These are phyloP conservation scores for Dictyostelium intermedium DNA, from an alignment of 78 protist species.

Conservation along the genomic window DNA sequence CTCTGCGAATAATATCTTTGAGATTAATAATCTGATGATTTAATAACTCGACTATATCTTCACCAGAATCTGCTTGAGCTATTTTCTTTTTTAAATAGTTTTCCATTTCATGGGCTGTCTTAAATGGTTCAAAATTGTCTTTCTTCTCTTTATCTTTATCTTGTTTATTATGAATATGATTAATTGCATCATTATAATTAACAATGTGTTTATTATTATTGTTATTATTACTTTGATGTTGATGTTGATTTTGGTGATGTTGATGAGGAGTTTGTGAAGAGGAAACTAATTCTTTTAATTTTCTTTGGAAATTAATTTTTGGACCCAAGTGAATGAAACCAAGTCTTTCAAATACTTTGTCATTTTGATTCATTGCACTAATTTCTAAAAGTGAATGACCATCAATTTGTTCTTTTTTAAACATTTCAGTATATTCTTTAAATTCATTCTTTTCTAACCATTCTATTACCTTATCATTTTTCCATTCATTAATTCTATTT, in stretches of 20 bases:
- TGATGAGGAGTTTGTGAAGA: not conserved
- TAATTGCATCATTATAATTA: not conserved
- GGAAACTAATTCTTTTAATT: not conserved
- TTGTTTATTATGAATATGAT: not conserved
- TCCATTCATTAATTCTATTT: conserved; percentile 4
- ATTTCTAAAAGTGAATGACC: not conserved
- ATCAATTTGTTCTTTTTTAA: not conserved
- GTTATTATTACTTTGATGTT: not conserved
- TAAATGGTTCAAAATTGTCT: not conserved
- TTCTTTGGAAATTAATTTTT: not conserved
- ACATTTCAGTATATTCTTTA: not conserved
- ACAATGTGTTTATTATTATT: not conserved
- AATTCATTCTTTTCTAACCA: not conserved
- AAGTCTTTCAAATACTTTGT: not conserved
- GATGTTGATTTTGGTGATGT: not conserved
- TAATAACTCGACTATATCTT: conserved; percentile 9
- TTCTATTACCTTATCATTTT: not conserved
- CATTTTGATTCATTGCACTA: not conserved
- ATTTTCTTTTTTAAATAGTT: not conserved
- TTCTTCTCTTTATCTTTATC: not conserved
- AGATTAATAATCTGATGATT: not conserved
- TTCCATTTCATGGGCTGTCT: not conserved
- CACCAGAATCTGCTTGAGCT: not conserved
- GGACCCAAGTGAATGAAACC: not conserved
- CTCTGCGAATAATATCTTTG: conserved; percentile 14